Evolutionary conservation across 1,284 basidiomycete species (phyloP).

Genomic region (Marasmius oreades): DNA sequence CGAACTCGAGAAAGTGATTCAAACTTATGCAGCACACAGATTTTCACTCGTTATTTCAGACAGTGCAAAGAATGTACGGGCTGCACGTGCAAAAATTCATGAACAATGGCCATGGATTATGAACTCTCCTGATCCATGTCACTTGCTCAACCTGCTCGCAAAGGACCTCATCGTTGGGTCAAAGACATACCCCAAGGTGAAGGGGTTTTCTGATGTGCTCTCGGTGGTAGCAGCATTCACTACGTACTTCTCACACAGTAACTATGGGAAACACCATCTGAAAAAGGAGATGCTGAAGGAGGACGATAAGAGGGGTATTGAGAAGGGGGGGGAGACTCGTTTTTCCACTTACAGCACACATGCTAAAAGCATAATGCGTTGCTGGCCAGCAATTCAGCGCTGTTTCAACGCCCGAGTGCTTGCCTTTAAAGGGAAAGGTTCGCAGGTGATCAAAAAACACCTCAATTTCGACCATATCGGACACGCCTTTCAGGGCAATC

Average conservation of each 20-base stretch:
- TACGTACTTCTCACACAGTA: constrained; percentile 10
- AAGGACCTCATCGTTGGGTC: constrained; percentile 15
- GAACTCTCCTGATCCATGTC: constrained; percentile 15
- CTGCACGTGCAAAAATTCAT: constrained; percentile 9
- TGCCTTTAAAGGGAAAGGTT: constrained; percentile 9
- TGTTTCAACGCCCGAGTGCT: not conserved
- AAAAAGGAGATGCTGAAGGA: constrained; percentile 11
- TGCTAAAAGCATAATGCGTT: constrained; percentile 10
- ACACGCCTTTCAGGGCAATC: not conserved
- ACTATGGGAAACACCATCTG: constrained; percentile 15
- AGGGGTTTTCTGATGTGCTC: constrained; percentile 2
- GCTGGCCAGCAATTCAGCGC: constrained; percentile 9
- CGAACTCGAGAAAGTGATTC: constrained; percentile 10
- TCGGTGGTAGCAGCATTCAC: too few relatives aligned
- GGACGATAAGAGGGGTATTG: constrained; percentile 10
- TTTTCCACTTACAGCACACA: constrained; percentile 14
- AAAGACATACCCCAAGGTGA: constrained; percentile 9
- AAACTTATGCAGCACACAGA: constrained; percentile 6
- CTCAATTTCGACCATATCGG: not conserved
- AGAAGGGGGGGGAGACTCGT: not conserved
- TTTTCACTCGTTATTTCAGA: constrained; percentile 16
- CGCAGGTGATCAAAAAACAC: not conserved
- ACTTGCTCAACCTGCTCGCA: constrained; percentile 13
- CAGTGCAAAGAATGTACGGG: constrained; percentile 14
- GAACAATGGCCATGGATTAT: constrained; percentile 17